Percentiles rank a stretch among this genome's conserved stretches.
These are phyloP conservation scores for Sugiyamaella xylanicola DNA, from an alignment of 1,139 yeast genomes.

Conservation along the genomic window DNA sequence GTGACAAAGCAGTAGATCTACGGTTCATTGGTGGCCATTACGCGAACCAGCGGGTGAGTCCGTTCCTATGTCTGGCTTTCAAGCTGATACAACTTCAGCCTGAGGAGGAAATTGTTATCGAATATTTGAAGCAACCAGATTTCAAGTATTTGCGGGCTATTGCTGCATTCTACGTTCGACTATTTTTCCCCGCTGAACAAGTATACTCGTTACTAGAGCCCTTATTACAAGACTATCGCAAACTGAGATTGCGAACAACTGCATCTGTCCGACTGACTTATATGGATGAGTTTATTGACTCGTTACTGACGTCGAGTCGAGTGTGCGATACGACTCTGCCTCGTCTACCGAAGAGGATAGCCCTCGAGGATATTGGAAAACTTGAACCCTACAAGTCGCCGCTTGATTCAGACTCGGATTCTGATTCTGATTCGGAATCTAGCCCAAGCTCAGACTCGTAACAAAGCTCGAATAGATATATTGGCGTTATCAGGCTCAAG, in stretches of 20 bases:
- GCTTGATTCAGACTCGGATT: slow-evolving; percentile 36
- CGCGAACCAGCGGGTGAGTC: slow-evolving; percentile 56
- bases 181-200: slow-evolving; percentile 50
- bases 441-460: too few relatives aligned
- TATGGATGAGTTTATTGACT: slow-evolving; percentile 66
- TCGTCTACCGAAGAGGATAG: slow-evolving; percentile 50
- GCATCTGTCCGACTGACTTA: slow-evolving; percentile 44
- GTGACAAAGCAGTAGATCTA: slow-evolving; percentile 49
- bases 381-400: slow-evolving; percentile 44
- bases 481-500: too few relatives aligned
- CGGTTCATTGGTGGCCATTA: slow-evolving; percentile 52
- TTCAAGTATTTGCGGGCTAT: slow-evolving; percentile 70
- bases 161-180: slow-evolving; percentile 59
- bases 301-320: slow-evolving; percentile 51
- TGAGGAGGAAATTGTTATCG: slow-evolving; percentile 51
- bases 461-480: too few relatives aligned
- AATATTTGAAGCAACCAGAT: slow-evolving; percentile 56
- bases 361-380: slow-evolving; percentile 45
- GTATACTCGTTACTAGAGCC: slow-evolving; percentile 57
- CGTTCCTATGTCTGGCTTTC: slow-evolving; percentile 64
- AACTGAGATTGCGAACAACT: slow-evolving; percentile 45
- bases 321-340: slow-evolving; percentile 66
- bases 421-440: slow-evolving; percentile 7
- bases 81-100: slow-evolving; percentile 69
- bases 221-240: slow-evolving; percentile 56